phyloP scores from a whole-genome alignment of 805 yeast species.

The Yamadazyma akitaensis region DNA sequence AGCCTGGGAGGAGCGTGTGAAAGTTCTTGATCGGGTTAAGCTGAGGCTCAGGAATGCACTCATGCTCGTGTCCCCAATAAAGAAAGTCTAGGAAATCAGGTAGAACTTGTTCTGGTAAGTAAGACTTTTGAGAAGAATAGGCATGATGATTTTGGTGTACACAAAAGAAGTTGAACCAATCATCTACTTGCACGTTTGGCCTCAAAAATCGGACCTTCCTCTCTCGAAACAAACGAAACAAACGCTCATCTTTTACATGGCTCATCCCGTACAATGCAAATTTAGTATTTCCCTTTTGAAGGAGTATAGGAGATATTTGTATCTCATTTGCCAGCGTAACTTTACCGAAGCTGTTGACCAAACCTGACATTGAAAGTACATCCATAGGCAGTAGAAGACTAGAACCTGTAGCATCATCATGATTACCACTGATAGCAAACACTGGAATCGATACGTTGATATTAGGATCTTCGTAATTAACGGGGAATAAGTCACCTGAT shows the following conservation, averaged over 20 bases:
- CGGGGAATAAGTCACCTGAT: constrained; percentile 60
- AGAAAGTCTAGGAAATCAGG: constrained; percentile 82
- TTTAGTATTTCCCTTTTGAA: constrained; percentile 79
- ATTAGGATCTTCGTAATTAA: constrained; percentile 89
- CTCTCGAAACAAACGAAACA: constrained; percentile 76
- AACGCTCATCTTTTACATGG: constrained; percentile 83
- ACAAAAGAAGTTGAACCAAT: constrained; percentile 82
- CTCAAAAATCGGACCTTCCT: constrained; percentile 75
- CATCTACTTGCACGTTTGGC: constrained; percentile 55
- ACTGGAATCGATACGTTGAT: constrained; percentile 85
- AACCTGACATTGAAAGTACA: constrained; percentile 72
- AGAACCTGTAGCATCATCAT: constrained; percentile 93
- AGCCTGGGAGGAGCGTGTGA: constrained; percentile 86
- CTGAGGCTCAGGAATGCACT: constrained; percentile 72
- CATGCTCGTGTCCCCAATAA: constrained; percentile 98
- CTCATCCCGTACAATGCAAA: constrained; percentile 87
- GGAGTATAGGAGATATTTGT: constrained; percentile 67
- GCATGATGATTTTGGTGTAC: constrained; percentile 90
- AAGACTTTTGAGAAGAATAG: constrained; percentile 68
- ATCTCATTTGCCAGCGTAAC: constrained; percentile 74
- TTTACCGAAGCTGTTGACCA: constrained; percentile 87
- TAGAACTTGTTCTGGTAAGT: constrained; percentile 78
- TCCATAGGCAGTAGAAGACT: constrained; percentile 83
- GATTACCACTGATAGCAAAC: constrained; percentile 92
- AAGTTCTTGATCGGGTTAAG: constrained; percentile 61